phyloP scores from a whole-genome alignment of 495 filamentous ascomycete species.

The Sphaerosporella brunnea region DNA sequence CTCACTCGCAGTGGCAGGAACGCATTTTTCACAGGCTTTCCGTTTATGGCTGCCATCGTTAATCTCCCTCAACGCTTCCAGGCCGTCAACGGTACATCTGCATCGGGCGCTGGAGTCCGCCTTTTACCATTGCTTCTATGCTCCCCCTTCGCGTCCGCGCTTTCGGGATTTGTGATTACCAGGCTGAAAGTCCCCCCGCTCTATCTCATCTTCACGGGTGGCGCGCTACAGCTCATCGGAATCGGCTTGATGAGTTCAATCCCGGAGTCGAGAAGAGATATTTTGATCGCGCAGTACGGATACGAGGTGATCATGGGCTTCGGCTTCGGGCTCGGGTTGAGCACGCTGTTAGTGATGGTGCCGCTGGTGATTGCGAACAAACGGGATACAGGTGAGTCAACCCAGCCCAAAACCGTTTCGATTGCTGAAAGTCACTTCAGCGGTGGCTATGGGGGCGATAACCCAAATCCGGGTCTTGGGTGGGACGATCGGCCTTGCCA shows the following conservation, averaged over 20 bases:
- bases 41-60: conserved; percentile 40
- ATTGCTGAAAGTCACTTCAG: conserved; percentile 13
- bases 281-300: conserved; percentile 30
- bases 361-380: conserved; percentile 33
- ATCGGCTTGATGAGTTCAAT: conserved; percentile 34
- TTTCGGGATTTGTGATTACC: conserved; percentile 32
- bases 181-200: conserved; percentile 34
- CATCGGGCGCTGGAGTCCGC: conserved; percentile 41
- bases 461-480: conserved; percentile 42
- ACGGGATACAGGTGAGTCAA: conserved; percentile 26
- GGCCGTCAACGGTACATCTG: conserved; percentile 34
- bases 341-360: conserved; percentile 35
- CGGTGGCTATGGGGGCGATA: conserved; percentile 38
- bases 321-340: conserved; percentile 36
- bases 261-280: conserved; percentile 21
- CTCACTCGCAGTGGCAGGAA: conserved; percentile 26
- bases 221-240: conserved; percentile 35
- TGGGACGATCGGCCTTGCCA: conserved; percentile 36
- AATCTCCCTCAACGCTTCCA: conserved; percentile 45
- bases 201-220: conserved; percentile 32
- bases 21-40: conserved; percentile 38
- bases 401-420: background rate
- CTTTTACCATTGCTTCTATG: conserved; percentile 39
- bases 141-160: conserved; percentile 35
- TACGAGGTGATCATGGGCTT: conserved; percentile 39